Percentiles rank a stretch among this genome's conserved stretches.
Conservation (phyloP, 148 eudicot species). For the Tetragonia tetragonoides region DNA sequence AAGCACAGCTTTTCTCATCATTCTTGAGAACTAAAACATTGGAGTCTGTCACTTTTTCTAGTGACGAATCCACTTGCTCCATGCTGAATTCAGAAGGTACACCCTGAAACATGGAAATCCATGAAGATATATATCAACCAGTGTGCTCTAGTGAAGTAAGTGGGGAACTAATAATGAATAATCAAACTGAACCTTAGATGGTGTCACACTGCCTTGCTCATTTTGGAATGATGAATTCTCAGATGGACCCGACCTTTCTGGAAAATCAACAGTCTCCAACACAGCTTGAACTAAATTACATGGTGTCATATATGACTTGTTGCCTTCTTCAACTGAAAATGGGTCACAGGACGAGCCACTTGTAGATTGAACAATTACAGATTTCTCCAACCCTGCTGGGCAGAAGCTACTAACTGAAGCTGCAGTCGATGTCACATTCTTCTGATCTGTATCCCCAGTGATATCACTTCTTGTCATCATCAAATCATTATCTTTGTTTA, state of each 20-base stretch:
- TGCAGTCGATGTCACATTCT: conserved; percentile 27
- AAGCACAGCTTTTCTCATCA: not conserved
- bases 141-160: not conserved
- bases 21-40: not conserved
- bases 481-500: conserved; percentile 29
- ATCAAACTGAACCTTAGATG: conserved; percentile 21
- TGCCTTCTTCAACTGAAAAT: conserved; percentile 15
- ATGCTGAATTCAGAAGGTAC: conserved; percentile 11
- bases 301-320: not conserved
- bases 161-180: not conserved
- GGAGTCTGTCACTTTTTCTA: conserved; percentile 8
- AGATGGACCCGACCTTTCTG: conserved; percentile 27
- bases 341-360: conserved; percentile 7
- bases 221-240: conserved; percentile 29
- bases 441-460: conserved; percentile 22
- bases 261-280: conserved; percentile 10
- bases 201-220: conserved; percentile 9
- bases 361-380: conserved; percentile 20
- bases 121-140: not conserved
- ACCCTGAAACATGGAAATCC: conserved; percentile 17
- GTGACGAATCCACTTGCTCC: conserved; percentile 24
- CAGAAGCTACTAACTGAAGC: conserved; percentile 28
- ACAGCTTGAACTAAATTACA: conserved; percentile 16
- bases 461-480: conserved; percentile 7
- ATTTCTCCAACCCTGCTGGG: conserved; percentile 23